Evolutionary conservation across 768 basidiomycete genomes (phyloP), one percentile per base, ranked within the genome.

Genomic region (Lepiota venenata): DNA sequence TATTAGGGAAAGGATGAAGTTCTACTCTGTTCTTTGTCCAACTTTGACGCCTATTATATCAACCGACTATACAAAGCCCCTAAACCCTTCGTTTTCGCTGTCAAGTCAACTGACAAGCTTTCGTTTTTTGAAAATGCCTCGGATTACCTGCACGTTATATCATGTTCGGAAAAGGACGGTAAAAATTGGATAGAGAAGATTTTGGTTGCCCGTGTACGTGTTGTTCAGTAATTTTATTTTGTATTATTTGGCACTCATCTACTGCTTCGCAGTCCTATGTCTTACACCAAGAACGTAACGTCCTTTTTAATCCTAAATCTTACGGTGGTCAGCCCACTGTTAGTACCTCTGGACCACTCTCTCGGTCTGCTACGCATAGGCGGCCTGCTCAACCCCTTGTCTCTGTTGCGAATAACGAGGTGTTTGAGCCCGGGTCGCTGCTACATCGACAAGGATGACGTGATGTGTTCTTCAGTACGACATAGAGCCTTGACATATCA

Each of bases 211-310:
- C 82, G 93, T 48, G 93, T 93, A 68, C 65, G 90, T 74, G 44
- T 27, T 36, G 12, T 53, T 18, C 37, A 43, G 55, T 29, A 5
- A 25, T 57, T 32, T 36, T 4, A 27, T 44, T 1, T 9, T 46
- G 14, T 36, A 7, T 56, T 61, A 10, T 64, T 61, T 48, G 52
- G 41, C 58, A 27, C 46, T 47, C 29, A 50, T 42, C 27, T n/a
- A n/a, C n/a, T n/a, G n/a, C n/a, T n/a, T n/a, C n/a, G n/a, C 56
- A 93, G 90, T 93, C 91, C 1, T 92, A 91, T 64, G 84, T 92
- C 45, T 76, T 93, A 16, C 77, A 86, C 62, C 91, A 92, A 69
- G 91, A 92, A 63, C 83, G 85, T 38, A 80, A 87, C 55, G 78
- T 90, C 55, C 76, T 87, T 12, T 82, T 83, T 61, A 76, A 74